phyloP scores from a whole-genome alignment of 305 asterid genomes.

The Ilex paraguariensis region DNA sequence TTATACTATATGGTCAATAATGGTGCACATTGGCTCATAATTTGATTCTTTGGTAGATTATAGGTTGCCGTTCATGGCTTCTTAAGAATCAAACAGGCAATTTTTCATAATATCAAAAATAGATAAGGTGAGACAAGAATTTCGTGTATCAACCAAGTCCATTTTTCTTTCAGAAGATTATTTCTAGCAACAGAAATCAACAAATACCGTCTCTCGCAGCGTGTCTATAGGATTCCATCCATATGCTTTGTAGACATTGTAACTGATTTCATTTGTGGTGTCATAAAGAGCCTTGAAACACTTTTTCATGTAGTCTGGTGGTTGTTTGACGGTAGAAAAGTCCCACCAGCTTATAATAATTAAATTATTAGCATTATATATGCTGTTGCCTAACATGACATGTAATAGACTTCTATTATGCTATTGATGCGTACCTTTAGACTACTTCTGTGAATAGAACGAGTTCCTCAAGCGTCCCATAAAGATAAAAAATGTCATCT shows the following conservation, averaged over 20 bases:
- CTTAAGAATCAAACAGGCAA: no score
- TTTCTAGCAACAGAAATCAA: neutral
- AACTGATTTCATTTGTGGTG: slow-evolving; percentile 17
- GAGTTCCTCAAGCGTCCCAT: slow-evolving; percentile 26
- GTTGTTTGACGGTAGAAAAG: neutral
- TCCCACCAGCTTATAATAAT: slow-evolving; percentile 8
- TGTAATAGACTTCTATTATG: neutral
- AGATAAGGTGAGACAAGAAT: no score
- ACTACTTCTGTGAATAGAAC: slow-evolving; percentile 27
- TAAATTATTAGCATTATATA: neutral
- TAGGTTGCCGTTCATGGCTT: no score
- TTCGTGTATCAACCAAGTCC: no score
- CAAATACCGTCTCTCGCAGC: slow-evolving; percentile 24
- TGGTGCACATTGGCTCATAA: neutral
- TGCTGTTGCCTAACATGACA: no score
- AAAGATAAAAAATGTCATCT: slow-evolving; percentile 40
- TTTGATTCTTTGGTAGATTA: no score
- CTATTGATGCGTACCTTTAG: slow-evolving; percentile 12
- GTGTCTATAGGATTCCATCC: slow-evolving; percentile 37
- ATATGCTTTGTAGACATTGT: slow-evolving; percentile 11
- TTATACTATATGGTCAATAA: neutral
- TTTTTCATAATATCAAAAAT: no score
- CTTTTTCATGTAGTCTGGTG: slow-evolving; percentile 28
- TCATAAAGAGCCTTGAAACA: slow-evolving; percentile 26
- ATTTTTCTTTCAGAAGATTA: no score